Conservation (phyloP, 176 grass and related monocot species). For the Oryza coarctata region DNA sequence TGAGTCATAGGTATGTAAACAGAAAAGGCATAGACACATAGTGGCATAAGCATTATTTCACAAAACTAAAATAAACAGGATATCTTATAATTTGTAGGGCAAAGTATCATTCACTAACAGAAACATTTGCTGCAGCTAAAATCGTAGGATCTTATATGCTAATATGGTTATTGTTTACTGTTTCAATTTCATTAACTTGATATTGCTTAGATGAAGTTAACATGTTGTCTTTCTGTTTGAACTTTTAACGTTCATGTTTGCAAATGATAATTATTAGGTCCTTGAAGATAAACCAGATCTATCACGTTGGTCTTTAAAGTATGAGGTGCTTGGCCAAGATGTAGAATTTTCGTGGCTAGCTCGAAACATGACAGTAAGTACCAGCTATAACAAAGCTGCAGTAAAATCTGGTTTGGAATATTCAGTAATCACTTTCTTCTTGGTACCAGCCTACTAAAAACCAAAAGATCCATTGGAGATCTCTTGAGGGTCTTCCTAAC, state of each 20-base stretch:
- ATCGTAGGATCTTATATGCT: background rate
- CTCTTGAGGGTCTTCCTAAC: constrained; percentile 94
- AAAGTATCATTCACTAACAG: background rate
- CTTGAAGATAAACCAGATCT: constrained; percentile 86
- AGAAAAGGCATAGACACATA: background rate
- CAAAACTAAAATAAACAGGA: background rate
- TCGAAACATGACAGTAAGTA: constrained; percentile 70
- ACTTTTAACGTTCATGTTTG: background rate
- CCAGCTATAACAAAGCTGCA: background rate
- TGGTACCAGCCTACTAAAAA: constrained; percentile 75
- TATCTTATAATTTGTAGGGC: background rate
- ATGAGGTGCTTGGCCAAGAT: constrained; percentile 69
- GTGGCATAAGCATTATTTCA: background rate
- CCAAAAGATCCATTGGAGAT: constrained; percentile 98
- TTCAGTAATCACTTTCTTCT: constrained; percentile 29
- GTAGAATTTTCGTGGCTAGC: constrained; percentile 98
- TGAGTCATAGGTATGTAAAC: background rate
- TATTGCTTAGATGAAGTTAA: background rate
- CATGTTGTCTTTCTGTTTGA: background rate
- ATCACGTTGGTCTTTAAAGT: constrained; percentile 86
- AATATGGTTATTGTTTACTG: background rate
- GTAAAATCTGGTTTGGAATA: background rate
- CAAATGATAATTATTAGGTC: constrained; percentile 48
- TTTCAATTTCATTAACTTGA: constrained; percentile 1
- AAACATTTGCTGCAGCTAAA: background rate